Evolutionary conservation across 306 rosid species (phyloP).

Genomic region (Dalbergia cochinchinensis): DNA sequence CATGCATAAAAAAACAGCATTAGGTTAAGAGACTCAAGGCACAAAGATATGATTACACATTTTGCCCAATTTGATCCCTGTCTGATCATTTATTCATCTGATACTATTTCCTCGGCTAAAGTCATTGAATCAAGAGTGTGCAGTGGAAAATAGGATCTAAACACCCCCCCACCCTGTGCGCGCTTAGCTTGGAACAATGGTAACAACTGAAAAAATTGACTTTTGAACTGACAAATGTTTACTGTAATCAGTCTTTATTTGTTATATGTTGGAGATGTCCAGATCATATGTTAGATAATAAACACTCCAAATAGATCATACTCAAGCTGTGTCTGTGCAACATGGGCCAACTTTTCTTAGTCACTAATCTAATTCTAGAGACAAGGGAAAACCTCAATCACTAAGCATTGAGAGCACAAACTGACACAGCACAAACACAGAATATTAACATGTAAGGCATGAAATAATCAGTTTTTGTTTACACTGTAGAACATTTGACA

Average conservation of each 20-base stretch:
- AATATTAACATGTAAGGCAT: not conserved
- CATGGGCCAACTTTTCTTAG: slow-evolving; percentile 1
- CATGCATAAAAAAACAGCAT: too few species aligned
- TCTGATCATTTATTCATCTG: too few species aligned
- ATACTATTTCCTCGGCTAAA: too few species aligned
- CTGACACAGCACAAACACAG: not conserved
- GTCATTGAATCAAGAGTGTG: too few species aligned
- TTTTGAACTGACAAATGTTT: slow-evolving; percentile 1
- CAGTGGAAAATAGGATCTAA: too few species aligned
- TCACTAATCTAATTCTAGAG: slow-evolving; percentile 1
- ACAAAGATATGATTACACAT: too few species aligned
- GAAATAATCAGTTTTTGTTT: not conserved
- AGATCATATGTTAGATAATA: not conserved
- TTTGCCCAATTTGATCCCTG: too few species aligned
- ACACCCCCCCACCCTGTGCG: too few species aligned
- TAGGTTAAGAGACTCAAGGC: too few species aligned
- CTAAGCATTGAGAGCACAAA: slow-evolving; percentile 4
- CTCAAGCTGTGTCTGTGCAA: not conserved
- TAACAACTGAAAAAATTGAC: not conserved
- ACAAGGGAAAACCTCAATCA: slow-evolving; percentile 23
- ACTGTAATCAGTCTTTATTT: not conserved
- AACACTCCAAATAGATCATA: not conserved
- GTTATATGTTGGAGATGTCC: not conserved
- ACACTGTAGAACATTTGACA: too few species aligned
- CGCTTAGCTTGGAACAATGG: too few species aligned